Base-by-base conservation (phyloP, 1,284 basidiomycete species). In the Tremellales sp. region DNA sequence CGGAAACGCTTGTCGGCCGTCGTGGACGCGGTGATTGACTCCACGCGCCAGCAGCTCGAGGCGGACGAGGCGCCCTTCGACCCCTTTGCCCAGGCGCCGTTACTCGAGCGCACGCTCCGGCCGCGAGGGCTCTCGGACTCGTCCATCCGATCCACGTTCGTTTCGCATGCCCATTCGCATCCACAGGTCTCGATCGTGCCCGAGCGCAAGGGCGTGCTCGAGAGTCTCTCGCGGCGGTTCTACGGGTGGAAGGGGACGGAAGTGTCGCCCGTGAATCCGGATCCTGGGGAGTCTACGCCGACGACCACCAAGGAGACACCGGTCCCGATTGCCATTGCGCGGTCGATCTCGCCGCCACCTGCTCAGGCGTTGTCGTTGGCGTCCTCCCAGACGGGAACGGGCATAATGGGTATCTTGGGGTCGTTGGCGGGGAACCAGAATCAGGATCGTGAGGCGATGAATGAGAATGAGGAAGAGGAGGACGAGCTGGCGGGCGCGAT, bases 51-150 rank as follows among this genome's bases (percentile, higher is more conserved):
- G 53, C 65, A 65, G 7, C 57, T 65, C 8, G 60, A 59, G 28
- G 18, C 24, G 7, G 56, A 62, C 5, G 63, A 65, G 13, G 65
- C 62, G 25, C 37, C n/a, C 25, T 36, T 32, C 19, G 33, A 40
- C 35, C 24, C 47, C 40, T 9, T 18, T 43, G 57, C 65, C n/a
- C 66, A 67, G 63, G 74, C 65, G 60, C 75, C 68, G 35, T 49
- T 75, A 12, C 71, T 84, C n/a, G 78, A 85, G 47, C 80, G 84
- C 22, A 82, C 81, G 4, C 75, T 93, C 5, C 80, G 82, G 18
- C 79, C 85, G 14, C 79, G 91, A 43, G 88, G 89, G 1, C 71
- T 94, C 32, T 89, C 86, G 1, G 92, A 95, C 67, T 91, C 89
- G 5, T 91, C 87, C 1, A 90, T 95, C 51, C 85, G 83, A 51